Conservation (phyloP, 1,139 yeast species). For the Protomyces inundatus region DNA sequence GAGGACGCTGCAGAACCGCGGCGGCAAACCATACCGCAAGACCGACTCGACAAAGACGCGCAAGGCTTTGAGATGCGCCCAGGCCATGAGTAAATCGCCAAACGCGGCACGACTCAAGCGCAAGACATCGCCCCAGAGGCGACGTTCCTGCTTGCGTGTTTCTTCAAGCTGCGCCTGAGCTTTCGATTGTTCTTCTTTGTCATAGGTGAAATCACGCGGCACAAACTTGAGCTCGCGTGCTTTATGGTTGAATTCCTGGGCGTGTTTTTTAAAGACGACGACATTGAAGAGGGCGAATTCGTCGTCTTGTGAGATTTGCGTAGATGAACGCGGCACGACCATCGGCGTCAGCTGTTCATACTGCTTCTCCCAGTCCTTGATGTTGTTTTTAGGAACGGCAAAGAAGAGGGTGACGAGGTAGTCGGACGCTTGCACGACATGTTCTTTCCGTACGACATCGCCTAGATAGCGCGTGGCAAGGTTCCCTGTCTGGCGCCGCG, state of each 20-base stretch:
- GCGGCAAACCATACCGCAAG: constrained; percentile 92
- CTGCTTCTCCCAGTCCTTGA: constrained; percentile 33
- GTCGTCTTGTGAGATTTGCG: constrained; percentile 59
- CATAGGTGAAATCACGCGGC: constrained; percentile 88
- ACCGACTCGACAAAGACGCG: constrained; percentile 64
- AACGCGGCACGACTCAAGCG: constrained; percentile 84
- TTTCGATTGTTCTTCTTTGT: constrained; percentile 51
- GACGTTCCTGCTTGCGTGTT: constrained; percentile 68
- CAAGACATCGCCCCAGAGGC: constrained; percentile 68
- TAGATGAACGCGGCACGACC: constrained; percentile 89
- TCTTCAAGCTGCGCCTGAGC: constrained; percentile 72
- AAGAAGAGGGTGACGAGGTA: constrained; percentile 74
- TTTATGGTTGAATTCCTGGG: constrained; percentile 60
- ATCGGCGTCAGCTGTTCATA: constrained; percentile 75
- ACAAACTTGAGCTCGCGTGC: constrained; percentile 85
- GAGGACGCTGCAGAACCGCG: constrained; percentile 69
- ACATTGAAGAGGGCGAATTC: constrained; percentile 72
- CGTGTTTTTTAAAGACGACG: constrained; percentile 76
- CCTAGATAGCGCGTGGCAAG: constrained; percentile 84
- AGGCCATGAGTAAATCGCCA: constrained; percentile 72
- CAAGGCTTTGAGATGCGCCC: constrained; percentile 79
- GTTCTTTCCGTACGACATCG: constrained; percentile 76
- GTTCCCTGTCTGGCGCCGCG: constrained; percentile 89
- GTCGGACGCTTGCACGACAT: constrained; percentile 80
- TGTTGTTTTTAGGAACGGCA: constrained; percentile 65